These are phyloP conservation scores for Tolypocladium capitatum DNA, from an alignment of 2,329 filamentous ascomycete genomes.

Conservation along the genomic window DNA sequence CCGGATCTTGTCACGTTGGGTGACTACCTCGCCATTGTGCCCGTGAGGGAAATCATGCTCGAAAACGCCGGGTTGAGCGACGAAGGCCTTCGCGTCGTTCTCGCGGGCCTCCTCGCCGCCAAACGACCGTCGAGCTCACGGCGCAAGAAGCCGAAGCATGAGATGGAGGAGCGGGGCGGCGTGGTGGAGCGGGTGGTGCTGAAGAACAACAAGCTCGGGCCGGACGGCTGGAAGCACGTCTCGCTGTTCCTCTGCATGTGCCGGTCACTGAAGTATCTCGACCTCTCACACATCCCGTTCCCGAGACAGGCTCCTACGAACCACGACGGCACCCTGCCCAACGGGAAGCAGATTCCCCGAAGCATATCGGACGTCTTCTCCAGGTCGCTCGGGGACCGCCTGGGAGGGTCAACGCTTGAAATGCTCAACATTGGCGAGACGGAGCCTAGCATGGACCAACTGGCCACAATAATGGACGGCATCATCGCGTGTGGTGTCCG, in stretches of 20 bases:
- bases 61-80: conserved; percentile 82
- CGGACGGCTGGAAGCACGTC: conserved; percentile 84
- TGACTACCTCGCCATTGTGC: conserved; percentile 88
- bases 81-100: conserved; percentile 72
- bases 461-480: conserved; percentile 69
- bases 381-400: conserved; percentile 61
- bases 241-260: conserved; percentile 85
- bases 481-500: conserved; percentile 65
- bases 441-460: conserved; percentile 53
- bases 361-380: conserved; percentile 49
- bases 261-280: conserved; percentile 70
- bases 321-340: conserved; percentile 16
- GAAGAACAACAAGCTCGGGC: conserved; percentile 83
- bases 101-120: conserved; percentile 73
- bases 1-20: conserved; percentile 77
- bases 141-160: conserved; percentile 32
- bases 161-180: conserved; percentile 42
- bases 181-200: conserved; percentile 77
- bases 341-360: conserved; percentile 19
- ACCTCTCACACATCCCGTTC: conserved; percentile 75
- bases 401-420: conserved; percentile 65
- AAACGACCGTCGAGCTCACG: conserved; percentile 47
- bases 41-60: conserved; percentile 71
- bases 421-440: conserved; percentile 76
- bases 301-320: conserved; percentile 31